Base-by-base conservation (phyloP, 1,284 basidiomycete species). In the Cystobasidium slooffiae region DNA sequence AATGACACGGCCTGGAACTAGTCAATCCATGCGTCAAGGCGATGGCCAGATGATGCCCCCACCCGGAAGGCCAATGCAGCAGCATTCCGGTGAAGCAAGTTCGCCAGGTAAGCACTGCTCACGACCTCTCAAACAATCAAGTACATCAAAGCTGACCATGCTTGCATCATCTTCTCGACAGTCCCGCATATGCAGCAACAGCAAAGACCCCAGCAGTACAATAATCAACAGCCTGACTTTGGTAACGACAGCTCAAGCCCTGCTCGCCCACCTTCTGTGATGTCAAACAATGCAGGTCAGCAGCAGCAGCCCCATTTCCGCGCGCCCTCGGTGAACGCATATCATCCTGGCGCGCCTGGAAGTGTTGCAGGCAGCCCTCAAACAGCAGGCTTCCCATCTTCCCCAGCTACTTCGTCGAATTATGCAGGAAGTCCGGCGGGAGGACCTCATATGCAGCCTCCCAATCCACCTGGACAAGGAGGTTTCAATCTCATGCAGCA, bases 401-500 rank as follows among this genome's bases (percentile, higher is more conserved):
- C 52, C 3, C 39, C 52, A 44, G 41, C 43, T 43, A n/a, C 66
- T 7, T 52, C 49, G 20, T 46, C 66, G 4, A n/a, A 14, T 12
- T 44, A 44, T 47, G 37, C 49, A 12, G 39, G 41, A 39, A 68
- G 52, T 59, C 55, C 66, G 3, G 49, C 51, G 6, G 43, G 49
- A 4, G 39, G 46, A 37, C 52, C 55, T 37, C 55, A 68, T 41
- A 46, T 56, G 66, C 66, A 59, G 22, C 18, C 43, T 6, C 49
- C 66, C 44, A 41, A 53, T 6, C 20, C 66, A 22, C 18, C 66
- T 9, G 55, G 66, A 18, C 69, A 55, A 49, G 53, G 49, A 9
- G 44, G 62, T 44, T 61, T 56, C 62, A 68, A 68, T 39, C 52
- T 68, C 10, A 68, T 68, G 66, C 70, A 65, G 53, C 70, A 56